Evolutionary conservation across 2,329 filamentous ascomycete species (phyloP), one percentile per base, ranked within the genome.

Genomic region (Elsinoe ampelina): DNA sequence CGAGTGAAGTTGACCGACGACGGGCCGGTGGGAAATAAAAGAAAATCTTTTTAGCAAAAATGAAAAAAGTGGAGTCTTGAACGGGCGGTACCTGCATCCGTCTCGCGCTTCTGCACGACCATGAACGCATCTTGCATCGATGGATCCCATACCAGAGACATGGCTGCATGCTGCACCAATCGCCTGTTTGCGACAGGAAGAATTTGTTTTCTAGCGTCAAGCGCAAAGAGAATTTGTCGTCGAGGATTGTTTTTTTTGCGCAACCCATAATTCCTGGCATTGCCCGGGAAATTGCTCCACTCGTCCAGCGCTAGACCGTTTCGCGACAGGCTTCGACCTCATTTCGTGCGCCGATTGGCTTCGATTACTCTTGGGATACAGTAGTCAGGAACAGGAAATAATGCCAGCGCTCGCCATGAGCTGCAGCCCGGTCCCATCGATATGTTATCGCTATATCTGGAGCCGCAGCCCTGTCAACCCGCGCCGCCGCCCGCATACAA

Each of bases 391-490:
- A 30, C 34, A 19, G 26, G 26, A 34, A 50, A 34, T 38, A 52
- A 52, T 39, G 17, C 48, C 48, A 52, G 11, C 19, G 41, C 32
- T 30, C 26, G 26, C 35, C 34, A 52, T 26, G 34, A 52, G 39
- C n/a, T n/a, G n/a, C n/a, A n/a, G n/a, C n/a, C n/a, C n/a, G n/a
- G 48, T 6, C 48, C 32, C 26, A 52, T 52, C 48, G 48, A 52
- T 52, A 13, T 52, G 48, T 38, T 56, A 56, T 48, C 30, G 38
- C 54, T 56, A 56, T 56, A 56, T 47, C 54, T 56, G 54, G 39
- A 17, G 54, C 54, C 41, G 54, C 54, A 56, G 54, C 54, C 54
- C 54, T 42, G 54, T 45, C 54, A 56, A 56, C 54, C 30, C 54
- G 54, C 54, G 39, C 39, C 20, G 39, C 41, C 39, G 19, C 41